Evolutionary conservation across 495 filamentous ascomycete genomes (phyloP).

Genomic region (Cladorrhinum samala): DNA sequence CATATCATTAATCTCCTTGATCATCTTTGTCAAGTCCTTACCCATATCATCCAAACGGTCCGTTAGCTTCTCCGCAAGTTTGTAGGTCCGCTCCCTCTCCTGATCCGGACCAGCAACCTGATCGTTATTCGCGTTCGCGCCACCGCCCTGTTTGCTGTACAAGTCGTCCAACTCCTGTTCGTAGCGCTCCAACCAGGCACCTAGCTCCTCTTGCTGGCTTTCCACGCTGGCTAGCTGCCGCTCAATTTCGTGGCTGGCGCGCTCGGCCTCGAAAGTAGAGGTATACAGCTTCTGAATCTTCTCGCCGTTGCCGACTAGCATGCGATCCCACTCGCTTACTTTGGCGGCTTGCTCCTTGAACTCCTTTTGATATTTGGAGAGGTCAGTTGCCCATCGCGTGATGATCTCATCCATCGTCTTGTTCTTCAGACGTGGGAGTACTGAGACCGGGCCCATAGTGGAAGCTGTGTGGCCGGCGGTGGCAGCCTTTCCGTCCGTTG

Average conservation of each 20-base stretch:
- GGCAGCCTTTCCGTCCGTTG: constrained; percentile 50
- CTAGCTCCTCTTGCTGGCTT: constrained; percentile 83
- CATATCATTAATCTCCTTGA: constrained; percentile 92
- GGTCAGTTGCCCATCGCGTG: constrained; percentile 91
- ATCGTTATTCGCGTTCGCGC: constrained; percentile 36
- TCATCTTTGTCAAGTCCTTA: constrained; percentile 86
- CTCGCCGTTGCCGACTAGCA: constrained; percentile 84
- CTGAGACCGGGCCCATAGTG: constrained; percentile 69
- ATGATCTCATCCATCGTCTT: constrained; percentile 99
- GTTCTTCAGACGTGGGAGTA: constrained; percentile 85
- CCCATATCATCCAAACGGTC: constrained; percentile 86
- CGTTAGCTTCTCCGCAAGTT: constrained; percentile 82
- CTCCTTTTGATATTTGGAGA: constrained; percentile 91
- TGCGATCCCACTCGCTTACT: constrained; percentile 83
- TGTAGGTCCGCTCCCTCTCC: constrained; percentile 90
- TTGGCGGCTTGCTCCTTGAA: constrained; percentile 84
- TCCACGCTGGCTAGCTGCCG: constrained; percentile 82
- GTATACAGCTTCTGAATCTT: constrained; percentile 87
- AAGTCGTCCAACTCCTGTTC: constrained; percentile 84
- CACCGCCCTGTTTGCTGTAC: constrained; percentile 55
- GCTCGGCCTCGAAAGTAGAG: constrained; percentile 83
- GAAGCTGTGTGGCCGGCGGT: constrained; percentile 61
- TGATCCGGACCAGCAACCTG: constrained; percentile 79
- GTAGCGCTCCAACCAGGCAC: constrained; percentile 77
- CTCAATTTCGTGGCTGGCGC: constrained; percentile 84